Conservation (phyloP, 1,139 yeast species). For the Lodderomyces pseudojiufengensis region DNA sequence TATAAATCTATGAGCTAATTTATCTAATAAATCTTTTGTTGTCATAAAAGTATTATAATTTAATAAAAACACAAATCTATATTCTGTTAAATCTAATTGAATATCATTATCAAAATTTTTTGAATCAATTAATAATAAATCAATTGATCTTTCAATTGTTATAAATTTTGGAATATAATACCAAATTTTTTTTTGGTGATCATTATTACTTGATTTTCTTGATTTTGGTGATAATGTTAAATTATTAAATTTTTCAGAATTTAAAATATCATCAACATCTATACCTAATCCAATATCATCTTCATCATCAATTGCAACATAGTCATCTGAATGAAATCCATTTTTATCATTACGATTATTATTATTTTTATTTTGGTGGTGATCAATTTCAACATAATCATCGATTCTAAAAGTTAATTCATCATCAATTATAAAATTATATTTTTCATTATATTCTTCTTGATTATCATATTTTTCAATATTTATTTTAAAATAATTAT, state of each 20-base stretch:
- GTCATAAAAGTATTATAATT: conserved; percentile 42
- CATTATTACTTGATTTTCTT: conserved; percentile 4
- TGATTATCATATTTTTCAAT: conserved; percentile 37
- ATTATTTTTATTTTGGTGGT: too few species aligned
- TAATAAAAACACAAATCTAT: conserved; percentile 41
- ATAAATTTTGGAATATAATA: conserved; percentile 40
- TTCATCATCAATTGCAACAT: conserved; percentile 29
- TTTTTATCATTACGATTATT: too few species aligned
- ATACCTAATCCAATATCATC: conserved; percentile 44
- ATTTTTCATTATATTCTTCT: conserved; percentile 20
- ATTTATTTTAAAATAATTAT: conserved; percentile 34
- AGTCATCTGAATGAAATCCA: conserved; percentile 9
- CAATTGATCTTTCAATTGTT: conserved; percentile 39
- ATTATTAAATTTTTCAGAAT: conserved; percentile 39
- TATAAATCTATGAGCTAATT: conserved; percentile 41
- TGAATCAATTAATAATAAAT: conserved; percentile 39
- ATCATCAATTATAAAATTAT: conserved; percentile 29
- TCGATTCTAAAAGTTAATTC: conserved; percentile 39
- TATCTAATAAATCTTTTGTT: conserved; percentile 41
- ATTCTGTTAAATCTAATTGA: conserved; percentile 43
- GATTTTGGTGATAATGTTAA: conserved; percentile 22
- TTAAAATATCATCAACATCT: conserved; percentile 45
- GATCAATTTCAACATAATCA: conserved; percentile 25
- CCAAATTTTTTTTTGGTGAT: too few species aligned
- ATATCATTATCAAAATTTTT: conserved; percentile 35